Percentiles rank a stretch among this genome's conserved stretches.
Evolutionary conservation across 2,329 filamentous ascomycete species (phyloP).

Genomic region (Calonectria honghensis): DNA sequence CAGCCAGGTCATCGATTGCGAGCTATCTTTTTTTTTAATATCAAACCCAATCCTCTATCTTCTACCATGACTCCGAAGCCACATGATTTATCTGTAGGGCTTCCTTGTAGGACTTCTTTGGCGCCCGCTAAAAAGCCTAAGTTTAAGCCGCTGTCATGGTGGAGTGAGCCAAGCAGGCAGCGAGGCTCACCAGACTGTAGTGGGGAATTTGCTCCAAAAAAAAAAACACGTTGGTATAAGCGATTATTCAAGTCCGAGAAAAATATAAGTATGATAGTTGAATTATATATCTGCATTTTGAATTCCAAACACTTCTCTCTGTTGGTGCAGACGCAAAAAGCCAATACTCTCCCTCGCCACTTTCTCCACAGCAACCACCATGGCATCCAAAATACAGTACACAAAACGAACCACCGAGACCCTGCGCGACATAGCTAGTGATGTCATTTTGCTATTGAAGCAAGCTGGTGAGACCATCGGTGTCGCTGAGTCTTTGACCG

Average conservation of each 20-base stretch:
- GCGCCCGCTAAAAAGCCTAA: neutral
- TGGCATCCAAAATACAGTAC: conserved; percentile 29
- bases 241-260: neutral
- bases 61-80: neutral
- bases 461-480: conserved; percentile 52
- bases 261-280: neutral
- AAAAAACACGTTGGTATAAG: neutral
- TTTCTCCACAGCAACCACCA: neutral
- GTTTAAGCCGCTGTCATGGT: neutral
- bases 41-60: neutral
- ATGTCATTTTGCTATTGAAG: conserved; percentile 44
- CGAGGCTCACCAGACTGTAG: neutral
- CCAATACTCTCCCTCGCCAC: neutral
- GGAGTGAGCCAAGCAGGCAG: neutral
- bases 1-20: neutral
- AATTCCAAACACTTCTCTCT: neutral
- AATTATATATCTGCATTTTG: neutral
- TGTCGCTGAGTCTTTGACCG: conserved; percentile 59
- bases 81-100: neutral
- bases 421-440: conserved; percentile 42
- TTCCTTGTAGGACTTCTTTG: neutral
- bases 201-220: neutral
- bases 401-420: conserved; percentile 39
- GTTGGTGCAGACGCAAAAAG: neutral
- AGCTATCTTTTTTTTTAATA: neutral